Evolutionary conservation across 2,329 filamentous ascomycete genomes (phyloP), one percentile per base, ranked within the genome.

Genomic region (Venturiaceae sp.): DNA sequence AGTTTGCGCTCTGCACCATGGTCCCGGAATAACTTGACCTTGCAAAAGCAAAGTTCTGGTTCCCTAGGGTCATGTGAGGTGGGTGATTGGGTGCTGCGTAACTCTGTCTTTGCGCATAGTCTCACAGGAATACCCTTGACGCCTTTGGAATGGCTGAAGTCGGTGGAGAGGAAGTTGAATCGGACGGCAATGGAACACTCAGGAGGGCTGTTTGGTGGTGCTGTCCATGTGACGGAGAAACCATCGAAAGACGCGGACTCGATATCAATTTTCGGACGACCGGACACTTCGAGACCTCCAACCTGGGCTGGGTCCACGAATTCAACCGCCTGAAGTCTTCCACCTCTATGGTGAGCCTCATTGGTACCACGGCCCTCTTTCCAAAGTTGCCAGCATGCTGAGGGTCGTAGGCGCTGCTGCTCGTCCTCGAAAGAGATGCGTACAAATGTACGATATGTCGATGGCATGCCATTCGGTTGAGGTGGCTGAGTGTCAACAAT

Each of bases 401-500:
- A 84, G 1, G 91, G 92, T 64, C 89, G 89, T 66, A 86, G 84
- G 62, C 92, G 82, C 71, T 97, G 94, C 69, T 95, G 87, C 62
- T 96, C 91, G 62, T 99, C 94, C 69, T 99, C 92, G 66, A 97
- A 99, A 0, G 92, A 96, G 52, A 99, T 86, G n/a, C 94, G 87
- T 52, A 99, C 83, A 69, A 87, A 96, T 0, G 92, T 97, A 58
- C 94, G 84, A 69, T 96, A 96, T 63, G 82, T 87, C 14, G 86
- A 77, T 8, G 84, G 85, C 4, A 80, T 80, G 0, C 76, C 71
- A 34, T 81, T 75, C 2, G 83, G 79, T 4, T 85, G 73, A 1
- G 80, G 77, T 1, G 87, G 82, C 5, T 79, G 77, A 0, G 88
- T 94, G 68, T 99, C 94, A 52, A 88, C 78, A 30, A 99, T 82